These are phyloP conservation scores for Ganoderma leucocontextum DNA, from an alignment of 1,284 basidiomycete genomes.

Conservation along the genomic window DNA sequence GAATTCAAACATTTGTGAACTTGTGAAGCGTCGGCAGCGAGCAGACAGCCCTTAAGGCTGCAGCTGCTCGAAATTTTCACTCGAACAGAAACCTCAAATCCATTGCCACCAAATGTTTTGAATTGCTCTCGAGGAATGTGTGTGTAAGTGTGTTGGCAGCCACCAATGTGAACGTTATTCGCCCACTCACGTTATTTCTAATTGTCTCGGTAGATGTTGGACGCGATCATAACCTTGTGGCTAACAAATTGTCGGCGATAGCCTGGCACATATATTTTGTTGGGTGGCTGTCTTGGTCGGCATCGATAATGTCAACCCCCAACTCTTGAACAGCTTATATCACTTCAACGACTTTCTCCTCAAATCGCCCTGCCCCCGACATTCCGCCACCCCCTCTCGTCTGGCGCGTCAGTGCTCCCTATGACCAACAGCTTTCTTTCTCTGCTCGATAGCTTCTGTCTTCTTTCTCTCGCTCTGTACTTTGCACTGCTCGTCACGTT, in stretches of 20 bases:
- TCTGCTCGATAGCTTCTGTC: not conserved
- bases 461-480: not conserved
- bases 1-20: not conserved
- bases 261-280: not conserved
- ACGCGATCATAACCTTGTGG: not conserved
- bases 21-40: not conserved
- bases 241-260: not conserved
- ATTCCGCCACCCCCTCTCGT: not conserved
- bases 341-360: not conserved
- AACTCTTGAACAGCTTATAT: not conserved
- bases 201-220: not conserved
- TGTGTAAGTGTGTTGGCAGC: not conserved
- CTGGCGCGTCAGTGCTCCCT: not conserved
- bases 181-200: not conserved
- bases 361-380: not conserved
- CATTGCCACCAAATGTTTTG: not conserved
- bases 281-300: not conserved
- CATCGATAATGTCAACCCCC: constrained; percentile 3
- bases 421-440: not conserved
- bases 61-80: not conserved
- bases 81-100: not conserved
- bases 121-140: not conserved
- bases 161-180: too few species aligned
- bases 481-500: not conserved
- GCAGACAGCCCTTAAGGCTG: not conserved